These are phyloP conservation scores for Pseudocercospora crystallina DNA, from an alignment of 2,329 filamentous ascomycete species.

Conservation along the genomic window DNA sequence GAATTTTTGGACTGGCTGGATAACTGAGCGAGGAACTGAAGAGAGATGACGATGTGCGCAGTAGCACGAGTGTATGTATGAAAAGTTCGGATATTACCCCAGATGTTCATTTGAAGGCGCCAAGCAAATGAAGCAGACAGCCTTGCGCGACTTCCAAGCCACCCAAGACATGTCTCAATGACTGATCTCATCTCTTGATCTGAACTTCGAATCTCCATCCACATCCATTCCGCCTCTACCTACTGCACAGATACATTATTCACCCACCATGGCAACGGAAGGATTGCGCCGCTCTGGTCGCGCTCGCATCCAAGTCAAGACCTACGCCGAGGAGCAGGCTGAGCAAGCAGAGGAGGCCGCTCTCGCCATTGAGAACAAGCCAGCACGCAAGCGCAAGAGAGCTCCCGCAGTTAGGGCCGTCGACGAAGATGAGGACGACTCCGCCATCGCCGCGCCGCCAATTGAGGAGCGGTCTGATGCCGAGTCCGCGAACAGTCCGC, in stretches of 20 bases:
- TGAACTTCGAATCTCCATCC: not conserved
- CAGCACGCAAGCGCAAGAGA: conserved; percentile 3
- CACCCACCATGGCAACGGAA: conserved; percentile 4
- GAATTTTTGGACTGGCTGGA: conserved; percentile 66
- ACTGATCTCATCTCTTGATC: not conserved
- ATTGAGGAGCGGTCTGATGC: not conserved
- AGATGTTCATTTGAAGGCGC: too few species aligned
- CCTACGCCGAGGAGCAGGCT: conserved; percentile 24
- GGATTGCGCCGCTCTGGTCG: conserved; percentile 20
- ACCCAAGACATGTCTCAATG: not conserved
- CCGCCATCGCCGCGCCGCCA: not conserved
- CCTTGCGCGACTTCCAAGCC: not conserved
- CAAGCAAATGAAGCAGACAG: not conserved
- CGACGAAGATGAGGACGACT: conserved; percentile 3
- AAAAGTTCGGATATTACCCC: too few species aligned
- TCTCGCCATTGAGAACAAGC: not conserved
- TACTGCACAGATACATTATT: not conserved
- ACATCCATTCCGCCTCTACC: not conserved
- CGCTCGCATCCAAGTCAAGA: conserved; percentile 20
- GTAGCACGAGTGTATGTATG: too few species aligned
- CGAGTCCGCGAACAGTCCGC: not conserved
- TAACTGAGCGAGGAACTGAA: too few species aligned
- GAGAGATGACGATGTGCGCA: too few species aligned
- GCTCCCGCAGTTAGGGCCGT: not conserved
- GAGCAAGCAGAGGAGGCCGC: conserved; percentile 3